Conservation (phyloP, 2,329 filamentous ascomycete species). For the Epichloe elymi region DNA sequence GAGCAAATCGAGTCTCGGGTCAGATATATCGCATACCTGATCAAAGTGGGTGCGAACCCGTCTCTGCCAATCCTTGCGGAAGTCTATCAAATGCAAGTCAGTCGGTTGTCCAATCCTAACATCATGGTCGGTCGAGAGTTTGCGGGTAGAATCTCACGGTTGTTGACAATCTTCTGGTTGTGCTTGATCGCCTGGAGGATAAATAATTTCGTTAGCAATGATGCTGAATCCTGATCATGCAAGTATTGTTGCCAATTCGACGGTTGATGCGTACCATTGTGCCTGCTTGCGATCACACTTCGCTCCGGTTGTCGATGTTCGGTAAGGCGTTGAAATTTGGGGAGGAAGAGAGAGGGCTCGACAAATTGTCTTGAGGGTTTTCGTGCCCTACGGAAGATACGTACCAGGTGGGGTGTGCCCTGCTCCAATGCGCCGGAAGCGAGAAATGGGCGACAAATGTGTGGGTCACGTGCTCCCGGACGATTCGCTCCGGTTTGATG, state of each 20-base stretch:
- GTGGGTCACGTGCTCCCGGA: slow-evolving; percentile 16
- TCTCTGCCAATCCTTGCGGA: slow-evolving; percentile 99
- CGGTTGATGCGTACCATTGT: slow-evolving; percentile 33
- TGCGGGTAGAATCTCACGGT: slow-evolving; percentile 48
- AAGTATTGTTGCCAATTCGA: slow-evolving; percentile 10
- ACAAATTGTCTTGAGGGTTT: slow-evolving; percentile 30
- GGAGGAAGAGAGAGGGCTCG: slow-evolving; percentile 21
- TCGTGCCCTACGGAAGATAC: slow-evolving; percentile 26
- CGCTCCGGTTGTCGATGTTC: slow-evolving; percentile 29
- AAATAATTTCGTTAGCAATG: slow-evolving; percentile 20
- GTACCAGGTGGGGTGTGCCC: slow-evolving; percentile 20
- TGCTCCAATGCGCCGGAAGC: slow-evolving; percentile 3
- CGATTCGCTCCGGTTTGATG: slow-evolving; percentile 5
- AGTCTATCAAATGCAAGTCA: slow-evolving; percentile 48
- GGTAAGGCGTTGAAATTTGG: slow-evolving; percentile 25
- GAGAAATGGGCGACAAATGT: slow-evolving; percentile 7
- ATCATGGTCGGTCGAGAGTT: slow-evolving; percentile 14
- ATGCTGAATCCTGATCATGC: slow-evolving; percentile 10
- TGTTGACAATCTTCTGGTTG: slow-evolving; percentile 97
- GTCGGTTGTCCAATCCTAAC: slow-evolving; percentile 17
- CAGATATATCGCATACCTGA: slow-evolving; percentile 56
- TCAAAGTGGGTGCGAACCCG: slow-evolving; percentile 99
- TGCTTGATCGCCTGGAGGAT: slow-evolving; percentile 80
- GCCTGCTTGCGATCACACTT: slow-evolving; percentile 39
- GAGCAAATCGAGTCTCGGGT: neutral